Percentiles rank a stretch among this genome's conserved stretches.
Conservation (phyloP, 2,329 filamentous ascomycete species). For the Aureobasidium sp. region DNA sequence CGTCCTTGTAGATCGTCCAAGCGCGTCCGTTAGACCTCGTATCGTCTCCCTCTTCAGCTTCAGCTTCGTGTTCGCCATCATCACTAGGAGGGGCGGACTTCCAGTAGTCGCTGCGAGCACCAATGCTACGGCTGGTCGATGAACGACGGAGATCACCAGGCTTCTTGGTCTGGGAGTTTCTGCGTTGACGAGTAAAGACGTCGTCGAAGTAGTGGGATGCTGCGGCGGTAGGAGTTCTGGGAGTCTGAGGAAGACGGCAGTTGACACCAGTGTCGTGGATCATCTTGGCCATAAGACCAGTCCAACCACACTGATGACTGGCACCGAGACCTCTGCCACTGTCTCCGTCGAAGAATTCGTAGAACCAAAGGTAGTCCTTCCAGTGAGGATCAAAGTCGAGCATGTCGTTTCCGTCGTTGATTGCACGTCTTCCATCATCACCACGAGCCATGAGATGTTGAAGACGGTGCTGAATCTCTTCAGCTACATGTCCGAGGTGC, state of each 20-base stretch:
- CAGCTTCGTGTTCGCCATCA: constrained; percentile 27
- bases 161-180: constrained; percentile 29
- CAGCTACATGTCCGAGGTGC: constrained; percentile 89
- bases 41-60: constrained; percentile 22
- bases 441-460: constrained; percentile 82
- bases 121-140: constrained; percentile 75
- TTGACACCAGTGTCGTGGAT: constrained; percentile 92
- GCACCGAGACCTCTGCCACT: constrained; percentile 80
- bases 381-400: constrained; percentile 88
- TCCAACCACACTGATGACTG: constrained; percentile 95
- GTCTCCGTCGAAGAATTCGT: constrained; percentile 96
- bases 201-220: constrained; percentile 96
- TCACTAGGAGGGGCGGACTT: constrained; percentile 23
- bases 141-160: constrained; percentile 59
- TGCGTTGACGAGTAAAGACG: constrained; percentile 55
- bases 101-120: constrained; percentile 68
- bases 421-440: constrained; percentile 77
- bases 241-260: constrained; percentile 86
- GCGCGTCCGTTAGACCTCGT: constrained; percentile 25
- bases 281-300: constrained; percentile 87
- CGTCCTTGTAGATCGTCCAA: constrained; percentile 43
- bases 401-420: constrained; percentile 75
- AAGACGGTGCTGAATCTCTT: constrained; percentile 88
- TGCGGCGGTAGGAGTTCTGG: constrained; percentile 71
- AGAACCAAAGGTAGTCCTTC: constrained; percentile 92